These are phyloP conservation scores for Penicillium verhagenii DNA, from an alignment of 495 filamentous ascomycete genomes.

Conservation along the genomic window DNA sequence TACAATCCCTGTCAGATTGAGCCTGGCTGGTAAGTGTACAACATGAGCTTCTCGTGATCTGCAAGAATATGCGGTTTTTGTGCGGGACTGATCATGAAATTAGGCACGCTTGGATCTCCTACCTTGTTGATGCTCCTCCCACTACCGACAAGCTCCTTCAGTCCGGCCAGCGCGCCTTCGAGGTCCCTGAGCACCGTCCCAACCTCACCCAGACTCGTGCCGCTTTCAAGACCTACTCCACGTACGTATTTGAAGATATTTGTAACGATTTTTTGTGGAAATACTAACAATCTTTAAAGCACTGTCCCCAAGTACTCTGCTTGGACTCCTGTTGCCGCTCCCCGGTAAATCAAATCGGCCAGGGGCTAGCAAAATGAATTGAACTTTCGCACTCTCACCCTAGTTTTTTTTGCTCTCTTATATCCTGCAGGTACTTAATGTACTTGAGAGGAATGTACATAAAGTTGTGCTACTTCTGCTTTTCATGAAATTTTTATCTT, in stretches of 20 bases:
- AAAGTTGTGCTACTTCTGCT: constrained; percentile 39
- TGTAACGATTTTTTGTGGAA: not conserved
- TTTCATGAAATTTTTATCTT: constrained; percentile 17
- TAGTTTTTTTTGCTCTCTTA: constrained; percentile 16
- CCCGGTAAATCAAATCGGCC: constrained; percentile 34
- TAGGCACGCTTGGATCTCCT: constrained; percentile 95
- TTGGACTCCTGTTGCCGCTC: constrained; percentile 47
- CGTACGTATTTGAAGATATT: constrained; percentile 58
- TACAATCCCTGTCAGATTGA: constrained; percentile 90
- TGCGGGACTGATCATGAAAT: constrained; percentile 2
- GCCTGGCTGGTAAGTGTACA: constrained; percentile 74
- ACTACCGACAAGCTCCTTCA: constrained; percentile 69
- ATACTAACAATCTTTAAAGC: constrained; percentile 20
- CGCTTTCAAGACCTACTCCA: constrained; percentile 90
- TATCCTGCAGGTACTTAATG: constrained; percentile 6
- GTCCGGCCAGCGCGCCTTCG: constrained; percentile 68
- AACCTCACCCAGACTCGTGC: constrained; percentile 71
- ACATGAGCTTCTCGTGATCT: not conserved
- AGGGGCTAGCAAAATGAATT: constrained; percentile 20
- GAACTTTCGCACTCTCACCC: constrained; percentile 13
- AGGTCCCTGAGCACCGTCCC: constrained; percentile 67
- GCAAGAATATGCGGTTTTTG: not conserved
- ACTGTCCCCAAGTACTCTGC: constrained; percentile 43
- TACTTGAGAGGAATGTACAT: constrained; percentile 38
- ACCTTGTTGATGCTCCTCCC: constrained; percentile 84